Evolutionary conservation across 768 basidiomycete species (phyloP).

Genomic region (Russula vinacea): DNA sequence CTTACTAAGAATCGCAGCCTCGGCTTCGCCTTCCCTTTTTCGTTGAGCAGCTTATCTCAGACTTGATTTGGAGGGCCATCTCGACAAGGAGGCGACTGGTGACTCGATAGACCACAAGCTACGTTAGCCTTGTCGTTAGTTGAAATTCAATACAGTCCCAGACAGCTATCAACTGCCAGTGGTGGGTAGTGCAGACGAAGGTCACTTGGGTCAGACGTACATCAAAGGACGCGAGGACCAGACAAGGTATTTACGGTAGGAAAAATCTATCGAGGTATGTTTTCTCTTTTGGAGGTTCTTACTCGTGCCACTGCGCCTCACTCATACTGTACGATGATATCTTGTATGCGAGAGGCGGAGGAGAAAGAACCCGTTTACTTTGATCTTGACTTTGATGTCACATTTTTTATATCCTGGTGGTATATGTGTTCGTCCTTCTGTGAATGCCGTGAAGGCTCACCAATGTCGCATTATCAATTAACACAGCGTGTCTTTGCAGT

Average conservation of each 20-base stretch:
- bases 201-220: constrained; percentile 37
- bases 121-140: too few relatives aligned
- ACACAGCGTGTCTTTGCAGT: constrained; percentile 33
- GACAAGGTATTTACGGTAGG: constrained; percentile 1
- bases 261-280: constrained; percentile 1
- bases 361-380: constrained; percentile 2
- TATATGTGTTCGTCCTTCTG: neutral
- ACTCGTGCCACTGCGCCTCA: neutral
- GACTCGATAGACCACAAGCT: constrained; percentile 62
- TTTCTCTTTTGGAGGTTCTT: neutral
- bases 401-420: too few relatives aligned
- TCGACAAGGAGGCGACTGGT: constrained; percentile 51
- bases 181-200: constrained; percentile 48
- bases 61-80: neutral
- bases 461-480: neutral
- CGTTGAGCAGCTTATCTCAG: neutral
- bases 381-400: too few relatives aligned
- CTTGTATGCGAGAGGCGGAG: too few relatives aligned
- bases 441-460: too few relatives aligned
- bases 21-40: neutral
- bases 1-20: neutral
- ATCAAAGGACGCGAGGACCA: neutral
- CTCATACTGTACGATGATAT: too few relatives aligned
- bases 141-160: constrained; percentile 68
- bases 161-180: constrained; percentile 54